Base-by-base conservation (phyloP, 176 grass and related monocot species). In the Hsuehochloa calcarea region DNA sequence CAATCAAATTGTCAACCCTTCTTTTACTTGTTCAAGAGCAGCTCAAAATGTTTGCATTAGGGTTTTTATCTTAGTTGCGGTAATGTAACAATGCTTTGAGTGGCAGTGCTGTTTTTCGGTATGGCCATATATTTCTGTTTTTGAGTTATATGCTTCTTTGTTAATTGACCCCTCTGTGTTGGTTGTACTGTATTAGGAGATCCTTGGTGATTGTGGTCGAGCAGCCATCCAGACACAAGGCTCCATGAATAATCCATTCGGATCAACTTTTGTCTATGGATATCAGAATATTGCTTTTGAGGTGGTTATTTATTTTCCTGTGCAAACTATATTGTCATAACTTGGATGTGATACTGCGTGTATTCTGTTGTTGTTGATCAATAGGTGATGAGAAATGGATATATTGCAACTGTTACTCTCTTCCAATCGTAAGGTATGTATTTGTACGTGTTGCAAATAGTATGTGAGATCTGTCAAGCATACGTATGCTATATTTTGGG, bases 331-430 rank as follows among this genome's bases (percentile, higher is more conserved):
- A 49, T 41, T 10, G 12, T 25, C 14, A 65, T 63, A 8, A 17
- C 11, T 45, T 54, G 43, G 19, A 65, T 43, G 0, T 92, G 59
- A 80, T 41, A 62, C 19, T 35, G 0, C 52, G 2, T 56, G n/a
- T 46, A 23, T 78, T 70, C n/a, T 62, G 19, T 45, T 38, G n/a
- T 27, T 29, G 12, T 80, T 72, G 50, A 50, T 47, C 50, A 67
- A 67, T 70, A 98, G 96, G 88, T 96, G 39, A 94, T 98, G 96
- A 98, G 95, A 85, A 98, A 94, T 77, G 96, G 93, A 45, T 95
- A 94, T 74, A 95, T 98, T 66, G 96, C 96, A 69, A 98, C 96
- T 22, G 90, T 95, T 12, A 95, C 96, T 26, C 89, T 98, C 44
- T 95, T 95, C 84, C 91, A 92, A 59, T 92, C 93, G 47, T 95